Evolutionary conservation across 169 alveolate species (phyloP).

Genomic region (Plasmodium gonderi): DNA sequence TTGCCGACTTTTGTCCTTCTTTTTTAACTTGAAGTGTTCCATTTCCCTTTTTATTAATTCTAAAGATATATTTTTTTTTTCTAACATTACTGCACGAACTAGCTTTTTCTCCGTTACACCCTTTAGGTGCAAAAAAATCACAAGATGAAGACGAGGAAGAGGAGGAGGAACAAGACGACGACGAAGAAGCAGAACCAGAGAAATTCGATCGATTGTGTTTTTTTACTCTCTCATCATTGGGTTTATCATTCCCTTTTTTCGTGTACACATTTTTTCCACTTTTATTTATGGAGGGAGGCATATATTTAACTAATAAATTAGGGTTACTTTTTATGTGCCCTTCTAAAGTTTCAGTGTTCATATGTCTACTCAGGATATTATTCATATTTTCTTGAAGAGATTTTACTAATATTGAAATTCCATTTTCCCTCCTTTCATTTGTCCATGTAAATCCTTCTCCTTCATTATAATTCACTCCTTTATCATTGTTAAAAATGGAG

Average conservation of each 20-base stretch:
- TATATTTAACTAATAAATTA: neutral
- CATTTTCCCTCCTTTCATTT: neutral
- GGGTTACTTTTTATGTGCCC: neutral
- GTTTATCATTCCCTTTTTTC: neutral
- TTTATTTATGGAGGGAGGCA: constrained; percentile 22
- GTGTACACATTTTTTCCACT: neutral
- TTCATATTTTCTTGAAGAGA: neutral
- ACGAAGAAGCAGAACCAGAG: neutral
- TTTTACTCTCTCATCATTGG: neutral
- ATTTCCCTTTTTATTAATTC: constrained; percentile 40
- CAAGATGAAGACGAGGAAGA: constrained; percentile 29
- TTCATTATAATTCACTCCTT: neutral
- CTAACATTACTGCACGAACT: neutral
- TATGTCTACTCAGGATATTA: neutral
- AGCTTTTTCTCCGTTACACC: neutral
- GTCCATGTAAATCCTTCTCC: neutral
- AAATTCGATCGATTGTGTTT: constrained; percentile 1
- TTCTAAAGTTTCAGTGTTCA: neutral
- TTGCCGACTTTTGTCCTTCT: neutral
- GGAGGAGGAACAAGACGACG: no score
- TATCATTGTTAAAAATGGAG: neutral
- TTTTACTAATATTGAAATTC: neutral
- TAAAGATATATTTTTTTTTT: constrained; percentile 20
- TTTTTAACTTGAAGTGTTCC: constrained; percentile 17
- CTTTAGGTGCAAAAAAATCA: neutral